Percentiles rank a stretch among this genome's conserved stretches.
phyloP scores from a whole-genome alignment of 73 alveolate species.

The Paramecium caudatum region DNA sequence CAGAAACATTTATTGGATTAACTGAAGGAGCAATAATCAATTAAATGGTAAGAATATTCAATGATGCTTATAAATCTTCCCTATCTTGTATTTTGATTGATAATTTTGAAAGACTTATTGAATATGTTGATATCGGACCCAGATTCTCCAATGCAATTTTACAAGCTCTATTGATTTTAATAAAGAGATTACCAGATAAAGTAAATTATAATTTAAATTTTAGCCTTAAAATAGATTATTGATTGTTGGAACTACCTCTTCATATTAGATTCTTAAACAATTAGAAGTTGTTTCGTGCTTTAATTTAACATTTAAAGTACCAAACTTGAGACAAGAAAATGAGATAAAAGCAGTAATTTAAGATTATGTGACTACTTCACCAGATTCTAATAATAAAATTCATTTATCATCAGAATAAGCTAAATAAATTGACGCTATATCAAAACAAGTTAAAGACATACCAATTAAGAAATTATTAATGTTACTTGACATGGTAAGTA shows the following conservation, averaged over 20 bases:
- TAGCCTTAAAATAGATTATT: conserved; percentile 1
- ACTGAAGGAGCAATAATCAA: conserved; percentile 69
- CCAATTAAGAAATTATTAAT: conserved; percentile 69
- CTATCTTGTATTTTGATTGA: conserved; percentile 92
- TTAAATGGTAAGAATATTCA: conserved; percentile 96
- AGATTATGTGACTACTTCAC: conserved; percentile 6
- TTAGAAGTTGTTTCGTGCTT: conserved; percentile 92
- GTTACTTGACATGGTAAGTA: conserved; percentile 72
- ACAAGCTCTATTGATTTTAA: conserved; percentile 94
- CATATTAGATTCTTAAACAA: conserved; percentile 89
- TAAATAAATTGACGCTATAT: neutral
- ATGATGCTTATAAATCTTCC: conserved; percentile 99
- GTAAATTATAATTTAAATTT: conserved; percentile 73
- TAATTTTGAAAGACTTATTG: conserved; percentile 98
- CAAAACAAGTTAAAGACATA: neutral
- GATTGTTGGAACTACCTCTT: neutral
- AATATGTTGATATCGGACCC: conserved; percentile 99
- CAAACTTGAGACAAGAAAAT: neutral
- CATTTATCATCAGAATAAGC: neutral
- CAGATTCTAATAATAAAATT: neutral
- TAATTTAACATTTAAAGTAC: conserved; percentile 73
- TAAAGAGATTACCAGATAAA: conserved; percentile 99
- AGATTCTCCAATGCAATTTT: conserved; percentile 98
- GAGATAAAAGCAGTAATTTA: conserved; percentile 61
- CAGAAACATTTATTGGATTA: conserved; percentile 97